Evolutionary conservation across 495 filamentous ascomycete species (phyloP), one percentile per base, ranked within the genome.

Genomic region (Penicillium salamii): DNA sequence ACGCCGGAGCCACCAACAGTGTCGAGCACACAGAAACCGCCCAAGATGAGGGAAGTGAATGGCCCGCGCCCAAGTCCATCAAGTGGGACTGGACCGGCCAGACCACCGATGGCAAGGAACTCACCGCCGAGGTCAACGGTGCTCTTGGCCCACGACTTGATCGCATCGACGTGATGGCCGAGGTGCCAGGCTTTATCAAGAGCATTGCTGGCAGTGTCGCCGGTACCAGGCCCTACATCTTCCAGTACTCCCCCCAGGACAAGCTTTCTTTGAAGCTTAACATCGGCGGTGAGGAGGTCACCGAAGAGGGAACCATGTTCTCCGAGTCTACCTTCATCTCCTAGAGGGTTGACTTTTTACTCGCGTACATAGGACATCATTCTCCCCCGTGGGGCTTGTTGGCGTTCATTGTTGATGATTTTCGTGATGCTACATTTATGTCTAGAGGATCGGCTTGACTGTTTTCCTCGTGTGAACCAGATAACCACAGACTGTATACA

Each of bases 221-320:
- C 2, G 93, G 93, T 52, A 92, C 93, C 17, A 90, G 88, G 72
- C 95, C 93, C 7, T 98, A 96, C 65, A 97, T 98, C 62, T 98
- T 96, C 74, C 92, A 92, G 86, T 95, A 82, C 66, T 75, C 74
- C 1, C 85, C 87, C 15, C 67, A 77, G 37, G 60, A 79, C 38
- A 81, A 78, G 62, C 69, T 89, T 33, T 79, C 82, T 6, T 68
- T 97, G 34, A 91, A 91, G 71, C 57, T 96, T 46, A 92, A 92
- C 63, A 75, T 92, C 49, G 90, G 87, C 24, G 90, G 89, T 49
- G 71, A 85, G 52, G 86, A 89, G 61, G 74, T 79, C 28, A 72
- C 77, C 15, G 92, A 97, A 63, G 75, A 93, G 63, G 93, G 92
- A 42, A 69, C 54, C 21, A 59, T 92, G 47, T 93, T 92, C 70